Base-by-base conservation (phyloP, 805 yeast genomes). In the Hanseniaspora lindneri region DNA sequence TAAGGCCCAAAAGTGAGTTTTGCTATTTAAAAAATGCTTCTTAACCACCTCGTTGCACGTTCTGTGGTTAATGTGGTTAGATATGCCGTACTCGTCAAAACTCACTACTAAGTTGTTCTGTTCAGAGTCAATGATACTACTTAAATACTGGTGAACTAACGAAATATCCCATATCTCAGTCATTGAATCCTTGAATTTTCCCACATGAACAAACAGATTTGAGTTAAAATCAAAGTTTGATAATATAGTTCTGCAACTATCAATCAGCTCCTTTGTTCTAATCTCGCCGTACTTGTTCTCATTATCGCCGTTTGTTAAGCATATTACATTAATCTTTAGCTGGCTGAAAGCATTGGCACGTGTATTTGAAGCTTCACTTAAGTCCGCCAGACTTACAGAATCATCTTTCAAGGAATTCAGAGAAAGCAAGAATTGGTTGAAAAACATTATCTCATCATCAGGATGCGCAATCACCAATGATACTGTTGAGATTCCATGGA, bases 361-460 rank as follows among this genome's bases (percentile, higher is more conserved):
- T n/a, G n/a, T n/a, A n/a, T n/a, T n/a, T n/a, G n/a, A n/a, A n/a
- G n/a, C 23, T n/a, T 7, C 23, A 14, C 19, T 7, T 17, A 27
- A n/a, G 8, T 17, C 7, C 58, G 54, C 56, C 80, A 81, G 47
- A 13, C 30, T 13, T 9, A 9, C 30, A 9, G 30, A 9, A 27
- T 27, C 30, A 27, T 74, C 67, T 42, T 69, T 63, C 1, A 71
- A 64, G 52, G 73, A 72, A 9, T 70, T 54, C n/a, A 71, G 53
- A 53, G 76, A 80, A 7, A 74, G 61, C 28, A 87, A 54, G 0
- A 88, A 69, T 0, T 98, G 98, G 1, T 86, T 77, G 58, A 92
- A 92, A 64, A 92, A 92, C 98, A 92, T 92, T 44, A 86, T 88
- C 64, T 92, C 99, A 62, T 92, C 99, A 63, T 92, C 99, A 0